Evolutionary conservation across 2,329 filamentous ascomycete species (phyloP), one percentile per base, ranked within the genome.

Genomic region (Penicillium sp.): DNA sequence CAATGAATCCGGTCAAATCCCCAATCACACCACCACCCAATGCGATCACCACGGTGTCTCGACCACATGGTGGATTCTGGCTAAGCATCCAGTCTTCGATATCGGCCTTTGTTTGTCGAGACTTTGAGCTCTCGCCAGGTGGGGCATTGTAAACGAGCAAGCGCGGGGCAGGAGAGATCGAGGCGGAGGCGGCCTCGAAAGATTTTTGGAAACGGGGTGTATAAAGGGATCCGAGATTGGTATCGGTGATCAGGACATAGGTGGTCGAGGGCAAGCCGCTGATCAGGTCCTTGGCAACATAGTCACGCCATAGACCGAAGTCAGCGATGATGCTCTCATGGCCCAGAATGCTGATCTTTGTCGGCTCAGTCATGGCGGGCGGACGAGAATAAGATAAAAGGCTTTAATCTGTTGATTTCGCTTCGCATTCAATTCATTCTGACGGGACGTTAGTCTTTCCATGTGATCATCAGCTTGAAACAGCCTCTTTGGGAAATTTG

Each of bases 61-160:
- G 80, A 26, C 90, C 95, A 73, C 93, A 98, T 84, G 73, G 73
- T n/a, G 73, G 73, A 44, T 85, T 84, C 61, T 95, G 83, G 57
- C 83, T 81, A 50, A 97, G 77, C 81, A 98, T 85, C 93, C 93
- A 98, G 70, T 98, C 93, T 69, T 98, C 93, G 45, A 98, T 90
- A 60, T 91, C 86, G 39, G 86, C 90, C 72, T 97, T 97, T 45
- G 90, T 96, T 67, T 90, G 85, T 55, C 93, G 82, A 57, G 88
- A 88, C 72, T 98, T 98, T 45, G 90, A 95, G 50, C 83, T 88
- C 74, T 98, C 93, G 50, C 93, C 93, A 0, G 93, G 93, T 2
- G 90, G 84, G 51, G 95, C 90, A 58, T 83, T 78, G 69, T 95
- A 93, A 41, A 86, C 86, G 54, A 98, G 81, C 27, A 98, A 81